Evolutionary conservation across 805 yeast species (phyloP), one percentile per base, ranked within the genome.

Genomic region (Ogataea nonfermentans): DNA sequence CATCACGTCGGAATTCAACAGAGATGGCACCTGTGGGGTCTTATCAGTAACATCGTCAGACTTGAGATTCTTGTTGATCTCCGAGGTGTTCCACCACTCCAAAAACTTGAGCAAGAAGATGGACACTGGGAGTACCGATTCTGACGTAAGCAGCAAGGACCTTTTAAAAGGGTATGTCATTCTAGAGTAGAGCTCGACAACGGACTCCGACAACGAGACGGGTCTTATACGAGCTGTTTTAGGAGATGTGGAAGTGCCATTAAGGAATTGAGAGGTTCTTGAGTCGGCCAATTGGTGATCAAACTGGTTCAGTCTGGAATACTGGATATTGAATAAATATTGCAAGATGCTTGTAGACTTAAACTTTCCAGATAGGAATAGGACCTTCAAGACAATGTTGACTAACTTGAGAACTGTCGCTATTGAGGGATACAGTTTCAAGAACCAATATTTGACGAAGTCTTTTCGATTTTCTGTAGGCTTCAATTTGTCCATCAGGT

Each of bases 11-110:
- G 40, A 40, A n/a, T 42, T 46, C 20, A 43, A 27, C 9, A 39
- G 45, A 44, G 22, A 47, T 7, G 71, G 79, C 3, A 75, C 41
- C 29, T 33, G 32, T 7, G 46, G 53, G 11, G 33, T 48, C 29
- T 46, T 47, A n/a, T 41, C 41, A 11, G 40, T 25, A 4, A 35
- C 67, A 35, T 66, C 66, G 32, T 69, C 71, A 41, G 73, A 74
- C 16, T 76, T 70, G 33, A 43, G 83, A 54, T 54, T 76, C 75
- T 4, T 74, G 61, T 3, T 78, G 55, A 87, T 75, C 44, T 84
- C 87, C 11, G 89, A 79, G 17, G 84, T 75, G 45, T 79, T 78
- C 95, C 95, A 90, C 96, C 97, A 90, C 60, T 90, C 97, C 24
- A 88, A 68, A 51, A 90, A 86, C 62, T 88, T 87, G 44, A 90